Base-by-base conservation (phyloP, 73 alveolate genomes). In the Breviolum minutum region DNA sequence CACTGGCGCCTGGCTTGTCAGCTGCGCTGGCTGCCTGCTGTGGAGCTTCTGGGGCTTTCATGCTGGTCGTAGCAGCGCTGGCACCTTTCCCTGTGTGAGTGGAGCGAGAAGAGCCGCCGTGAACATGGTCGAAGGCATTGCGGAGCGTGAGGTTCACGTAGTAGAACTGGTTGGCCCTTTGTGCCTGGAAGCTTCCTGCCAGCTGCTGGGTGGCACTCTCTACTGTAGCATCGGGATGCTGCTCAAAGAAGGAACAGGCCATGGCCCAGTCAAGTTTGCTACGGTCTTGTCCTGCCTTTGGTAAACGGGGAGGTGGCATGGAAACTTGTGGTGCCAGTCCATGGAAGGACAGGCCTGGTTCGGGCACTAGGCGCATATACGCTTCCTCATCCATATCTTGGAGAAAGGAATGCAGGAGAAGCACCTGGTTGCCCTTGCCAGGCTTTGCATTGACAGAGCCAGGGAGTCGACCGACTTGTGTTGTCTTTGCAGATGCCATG, bases 101-200 rank as follows among this genome's bases (percentile, higher is more conserved):
- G 24, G 90, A 7, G 6, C 17, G 70, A 11, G 30, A 6, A 6
- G 90, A 26, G 26, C 11, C 27, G 90, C 70, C n/a, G 70, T 69
- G 13, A 16, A 81, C 90, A 29, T 32, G 90, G 26, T 81, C 30
- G 68, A 8, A 32, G 16, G 90, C 90, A 27, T 81, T 81, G 68
- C 26, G 13, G 29, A 32, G 40, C 6, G 90, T 81, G 70, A 81
- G 90, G 40, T 81, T 7, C n/a, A 7, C 70, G 69, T 81, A 81
- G 70, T 81, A 81, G 68, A 8, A n/a, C 69, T 32, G 68, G 90
- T 81, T 81, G 90, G 66, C 66, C 90, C 90, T 8, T 40, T 17
- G 61, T 3, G 90, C 90, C 8, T 8, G 68, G 26, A 7, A 81
- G 30, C 70, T 3, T 9, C 70, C 70, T 3, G 40, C 27, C 32